A percentile compares a stretch with the other conserved stretches of the same genome.
Evolutionary conservation across 2,329 filamentous ascomycete species (phyloP).

Genomic region (Cladosporium austrohemisphaericum): DNA sequence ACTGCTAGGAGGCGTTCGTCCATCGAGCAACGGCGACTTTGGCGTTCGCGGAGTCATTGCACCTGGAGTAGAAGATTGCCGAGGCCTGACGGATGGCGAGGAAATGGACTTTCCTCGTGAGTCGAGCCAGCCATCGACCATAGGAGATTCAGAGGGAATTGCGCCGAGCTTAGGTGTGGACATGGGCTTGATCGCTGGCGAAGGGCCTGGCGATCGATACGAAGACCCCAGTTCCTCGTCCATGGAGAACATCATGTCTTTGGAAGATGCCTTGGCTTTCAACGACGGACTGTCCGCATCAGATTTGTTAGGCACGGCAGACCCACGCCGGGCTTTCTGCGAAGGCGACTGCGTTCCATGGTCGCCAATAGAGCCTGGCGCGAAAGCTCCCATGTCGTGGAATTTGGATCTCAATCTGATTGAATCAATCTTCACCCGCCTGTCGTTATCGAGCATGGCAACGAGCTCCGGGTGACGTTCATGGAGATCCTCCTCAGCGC

Average conservation of each 20-base stretch:
- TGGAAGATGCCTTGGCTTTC: slow-evolving; percentile 63
- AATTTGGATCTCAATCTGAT: slow-evolving; percentile 64
- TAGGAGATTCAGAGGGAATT: slow-evolving; percentile 22
- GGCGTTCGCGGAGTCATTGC: slow-evolving; percentile 30
- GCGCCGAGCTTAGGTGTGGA: slow-evolving; percentile 26
- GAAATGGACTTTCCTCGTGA: slow-evolving; percentile 37
- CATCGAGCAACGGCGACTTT: slow-evolving; percentile 28
- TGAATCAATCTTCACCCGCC: slow-evolving; percentile 66
- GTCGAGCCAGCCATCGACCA: slow-evolving; percentile 39
- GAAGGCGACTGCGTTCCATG: slow-evolving; percentile 41
- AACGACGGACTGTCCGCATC: slow-evolving; percentile 60
- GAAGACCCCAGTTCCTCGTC: slow-evolving; percentile 63
- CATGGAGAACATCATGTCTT: slow-evolving; percentile 90
- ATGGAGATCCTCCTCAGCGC: slow-evolving; percentile 63
- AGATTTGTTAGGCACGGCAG: slow-evolving; percentile 38
- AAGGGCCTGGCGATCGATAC: slow-evolving; percentile 23
- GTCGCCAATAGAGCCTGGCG: slow-evolving; percentile 65
- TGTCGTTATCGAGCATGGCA: slow-evolving; percentile 64
- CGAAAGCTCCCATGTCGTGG: slow-evolving; percentile 63
- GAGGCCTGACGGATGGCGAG: slow-evolving; percentile 11
- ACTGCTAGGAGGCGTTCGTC: slow-evolving; percentile 23
- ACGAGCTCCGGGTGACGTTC: slow-evolving; percentile 62
- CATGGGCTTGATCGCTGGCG: slow-evolving; percentile 28
- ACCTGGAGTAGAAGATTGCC: slow-evolving; percentile 26
- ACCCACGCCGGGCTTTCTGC: slow-evolving; percentile 40